Percentiles rank a stretch among this genome's conserved stretches.
Evolutionary conservation across 495 filamentous ascomycete genomes (phyloP).

Genomic region (Bombardia bombarda): DNA sequence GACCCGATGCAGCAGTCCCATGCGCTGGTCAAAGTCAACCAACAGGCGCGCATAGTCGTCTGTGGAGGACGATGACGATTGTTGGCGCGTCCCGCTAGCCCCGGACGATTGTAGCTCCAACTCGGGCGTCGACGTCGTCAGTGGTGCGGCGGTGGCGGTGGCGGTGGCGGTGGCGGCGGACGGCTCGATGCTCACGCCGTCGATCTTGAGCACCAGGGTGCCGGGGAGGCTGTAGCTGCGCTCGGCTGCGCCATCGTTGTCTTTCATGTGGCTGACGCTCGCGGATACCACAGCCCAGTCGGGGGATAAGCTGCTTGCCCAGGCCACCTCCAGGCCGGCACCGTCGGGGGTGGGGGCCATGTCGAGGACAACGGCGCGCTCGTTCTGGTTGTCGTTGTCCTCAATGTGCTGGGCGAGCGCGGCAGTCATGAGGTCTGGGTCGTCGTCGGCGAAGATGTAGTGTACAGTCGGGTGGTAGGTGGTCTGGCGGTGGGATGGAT

Average conservation of each 20-base stretch:
- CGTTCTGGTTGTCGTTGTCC: slow-evolving; percentile 11
- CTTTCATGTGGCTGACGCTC: slow-evolving; percentile 33
- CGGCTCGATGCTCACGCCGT: slow-evolving; percentile 43
- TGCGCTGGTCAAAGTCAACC: slow-evolving; percentile 59
- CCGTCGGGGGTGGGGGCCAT: slow-evolving; percentile 42
- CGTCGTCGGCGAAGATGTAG: slow-evolving; percentile 85
- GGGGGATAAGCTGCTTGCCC: slow-evolving; percentile 37
- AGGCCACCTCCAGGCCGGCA: slow-evolving; percentile 34
- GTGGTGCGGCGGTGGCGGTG: slow-evolving; percentile 2
- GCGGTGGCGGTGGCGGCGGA: background rate
- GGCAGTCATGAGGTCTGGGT: slow-evolving; percentile 53
- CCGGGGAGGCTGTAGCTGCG: slow-evolving; percentile 22
- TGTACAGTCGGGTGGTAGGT: slow-evolving; percentile 72
- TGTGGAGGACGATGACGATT: background rate
- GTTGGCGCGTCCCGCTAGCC: slow-evolving; percentile 26
- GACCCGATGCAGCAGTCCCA: slow-evolving; percentile 44
- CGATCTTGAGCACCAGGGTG: slow-evolving; percentile 59
- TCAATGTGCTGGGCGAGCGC: slow-evolving; percentile 34
- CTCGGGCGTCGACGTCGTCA: slow-evolving; percentile 17
- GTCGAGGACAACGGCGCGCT: slow-evolving; percentile 51
- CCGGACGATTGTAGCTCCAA: slow-evolving; percentile 21
- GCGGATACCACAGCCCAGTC: slow-evolving; percentile 40
- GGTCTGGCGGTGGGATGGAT: slow-evolving; percentile 24
- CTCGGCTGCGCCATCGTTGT: slow-evolving; percentile 15
- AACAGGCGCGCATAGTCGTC: slow-evolving; percentile 49